phyloP scores from a whole-genome alignment of 805 yeast species.

The Sungouiozyma ichnusensis region DNA sequence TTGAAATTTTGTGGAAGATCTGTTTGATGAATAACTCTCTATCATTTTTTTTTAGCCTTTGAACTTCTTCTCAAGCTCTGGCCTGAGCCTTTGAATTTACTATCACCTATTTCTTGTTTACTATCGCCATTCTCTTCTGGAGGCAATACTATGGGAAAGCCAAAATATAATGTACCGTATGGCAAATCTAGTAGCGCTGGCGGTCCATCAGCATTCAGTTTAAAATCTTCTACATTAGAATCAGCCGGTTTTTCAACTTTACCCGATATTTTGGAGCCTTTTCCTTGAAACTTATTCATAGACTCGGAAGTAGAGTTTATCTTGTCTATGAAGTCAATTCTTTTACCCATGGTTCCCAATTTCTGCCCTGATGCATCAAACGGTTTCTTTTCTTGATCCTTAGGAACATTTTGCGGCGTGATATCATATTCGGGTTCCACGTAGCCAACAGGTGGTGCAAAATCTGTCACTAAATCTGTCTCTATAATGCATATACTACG shows the following conservation, averaged over 20 bases:
- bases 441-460: conserved; percentile 97
- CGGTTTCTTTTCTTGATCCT: conserved; percentile 10
- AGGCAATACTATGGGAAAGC: conserved; percentile 60
- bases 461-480: conserved; percentile 92
- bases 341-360: conserved; percentile 62
- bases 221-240: neutral
- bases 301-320: conserved; percentile 32
- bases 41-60: conserved; percentile 36
- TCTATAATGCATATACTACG: conserved; percentile 87
- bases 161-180: conserved; percentile 81
- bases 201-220: conserved; percentile 34
- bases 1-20: neutral
- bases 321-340: conserved; percentile 46
- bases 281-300: conserved; percentile 38
- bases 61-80: conserved; percentile 60
- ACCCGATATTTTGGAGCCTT: conserved; percentile 66
- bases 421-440: conserved; percentile 71
- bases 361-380: conserved; percentile 26
- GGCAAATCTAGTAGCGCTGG: conserved; percentile 69
- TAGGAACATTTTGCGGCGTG: conserved; percentile 17
- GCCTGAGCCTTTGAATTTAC: conserved; percentile 54
- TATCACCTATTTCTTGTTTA: conserved; percentile 5
- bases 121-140: conserved; percentile 29
- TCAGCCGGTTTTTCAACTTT: no score
- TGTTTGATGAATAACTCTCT: no score